Evolutionary conservation across 805 yeast species (phyloP).

Genomic region (Candida ponderosae): DNA sequence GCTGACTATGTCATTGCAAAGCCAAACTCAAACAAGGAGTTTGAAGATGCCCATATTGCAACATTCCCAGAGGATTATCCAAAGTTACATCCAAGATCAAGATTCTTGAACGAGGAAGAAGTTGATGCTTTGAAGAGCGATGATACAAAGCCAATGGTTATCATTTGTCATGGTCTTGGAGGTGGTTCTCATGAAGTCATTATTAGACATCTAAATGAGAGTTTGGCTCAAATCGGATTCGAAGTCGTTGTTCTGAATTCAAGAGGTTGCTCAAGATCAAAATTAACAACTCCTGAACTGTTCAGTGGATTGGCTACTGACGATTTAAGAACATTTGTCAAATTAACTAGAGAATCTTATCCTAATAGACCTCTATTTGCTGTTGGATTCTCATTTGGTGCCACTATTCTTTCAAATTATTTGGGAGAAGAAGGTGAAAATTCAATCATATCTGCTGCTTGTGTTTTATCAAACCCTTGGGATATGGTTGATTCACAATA

Average conservation of each 20-base stretch:
- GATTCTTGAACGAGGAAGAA: conserved; percentile 45
- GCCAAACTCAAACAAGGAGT: conserved; percentile 20
- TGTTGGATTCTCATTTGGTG: conserved; percentile 70
- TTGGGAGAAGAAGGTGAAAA: conserved; percentile 58
- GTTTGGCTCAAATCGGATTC: conserved; percentile 34
- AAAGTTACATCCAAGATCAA: conserved; percentile 59
- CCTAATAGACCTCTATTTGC: conserved; percentile 60
- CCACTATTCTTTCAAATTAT: conserved; percentile 57
- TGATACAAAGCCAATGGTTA: conserved; percentile 41
- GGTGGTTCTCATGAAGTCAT: conserved; percentile 79
- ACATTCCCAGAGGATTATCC: conserved; percentile 48
- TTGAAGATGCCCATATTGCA: conserved; percentile 24
- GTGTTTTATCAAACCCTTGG: conserved; percentile 65
- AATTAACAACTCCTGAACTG: conserved; percentile 58
- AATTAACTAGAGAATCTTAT: conserved; percentile 38
- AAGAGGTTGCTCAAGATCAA: conserved; percentile 74
- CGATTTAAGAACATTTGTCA: conserved; percentile 55
- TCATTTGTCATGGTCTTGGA: conserved; percentile 65
- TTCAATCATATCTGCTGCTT: conserved; percentile 47
- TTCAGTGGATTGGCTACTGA: conserved; percentile 64
- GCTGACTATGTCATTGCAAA: conserved; percentile 60
- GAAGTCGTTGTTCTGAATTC: conserved; percentile 61
- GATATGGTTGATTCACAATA: conserved; percentile 51
- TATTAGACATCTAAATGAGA: conserved; percentile 45
- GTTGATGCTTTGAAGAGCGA: conserved; percentile 27